Base-by-base conservation (phyloP, 2,329 filamentous ascomycete genomes). In the Phoma sp. region DNA sequence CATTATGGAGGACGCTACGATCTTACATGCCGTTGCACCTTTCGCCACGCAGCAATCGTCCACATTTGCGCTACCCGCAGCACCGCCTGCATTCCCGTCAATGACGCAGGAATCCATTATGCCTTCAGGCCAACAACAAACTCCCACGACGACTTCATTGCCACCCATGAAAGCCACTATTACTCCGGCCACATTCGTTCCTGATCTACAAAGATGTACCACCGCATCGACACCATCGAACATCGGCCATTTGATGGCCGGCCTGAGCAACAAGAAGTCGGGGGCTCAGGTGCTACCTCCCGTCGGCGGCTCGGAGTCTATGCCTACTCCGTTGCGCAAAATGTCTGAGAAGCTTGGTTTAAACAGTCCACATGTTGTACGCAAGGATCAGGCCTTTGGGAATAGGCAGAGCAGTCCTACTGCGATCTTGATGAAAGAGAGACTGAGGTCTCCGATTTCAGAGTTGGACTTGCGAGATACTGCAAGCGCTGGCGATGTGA, bases 231-330 rank as follows among this genome's bases (percentile, higher is more conserved):
- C 51, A 5, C 48, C 38, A 14, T 55, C 37, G 4, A 51, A 61
- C 9, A 65, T 64, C 3, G 60, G 62, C 11, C 54, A 62, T 5
- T 39, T 64, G 18, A 63, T 63, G 53, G 60, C 62, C 1, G 48
- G 53, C 2, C 48, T 59, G 2, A 49, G 42, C 9, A 45, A 20
- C 15, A 47, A 38, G 17, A 47, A 28, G 6, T 21, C 23, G 2
- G 47, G 54, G 11, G 29, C 33, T 14, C 36, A 45, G 15, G 36
- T 33, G 7, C 42, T 38, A 17, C 15, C 33, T 6, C 10, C n/a
- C 4, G 25, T 29, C 4, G 32, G 43, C 9, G 40, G 33, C 11
- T 2, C 33, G 17, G 62, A 60, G 14, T 53, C 50, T 3, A 46
- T 56, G 37, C 60, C 58, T 11, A 64, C 60, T n/a, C 62, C 62